Evolutionary conservation across 2,329 filamentous ascomycete species (phyloP), one percentile per base, ranked within the genome.

Genomic region (Waltergamsia citrina): DNA sequence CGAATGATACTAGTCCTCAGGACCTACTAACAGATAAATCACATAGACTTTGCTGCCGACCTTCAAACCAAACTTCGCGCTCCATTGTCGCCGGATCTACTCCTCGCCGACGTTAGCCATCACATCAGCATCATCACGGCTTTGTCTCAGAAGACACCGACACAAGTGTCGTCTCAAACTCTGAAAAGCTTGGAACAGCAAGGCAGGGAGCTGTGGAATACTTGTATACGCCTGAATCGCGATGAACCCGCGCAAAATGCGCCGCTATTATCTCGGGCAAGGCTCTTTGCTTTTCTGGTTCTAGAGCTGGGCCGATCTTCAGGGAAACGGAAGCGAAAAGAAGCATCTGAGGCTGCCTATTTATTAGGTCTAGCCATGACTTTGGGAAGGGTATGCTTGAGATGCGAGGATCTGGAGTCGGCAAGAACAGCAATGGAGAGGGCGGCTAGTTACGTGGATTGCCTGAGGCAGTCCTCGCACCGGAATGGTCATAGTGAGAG

Each of bases 311-410:
- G 44, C 4, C 71, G 37, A 47, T 55, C 37, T 39, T 39, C 49
- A 28, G 44, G 33, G 12, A 38, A 42, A 34, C 44, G 40, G 29
- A 47, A 39, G 16, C 45, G 46, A 29, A 45, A 48, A 15, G 45
- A 34, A 14, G 41, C 46, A 29, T 54, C 48, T 25, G 60, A 69
- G 39, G 48, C 67, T 12, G 51, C 75, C 20, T 72, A 81, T 36
- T 53, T 85, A 15, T 62, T 85, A 49, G 78, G 71, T 47, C 58
- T 85, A 43, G 78, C 78, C 9, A 59, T 93, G 37, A 84, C 79
- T 44, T 60, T 92, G 28, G 68, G 74, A 69, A 62, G 50, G 59
- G 44, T 48, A 25, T 53, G 49, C 38, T 46, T 53, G 67, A 71
- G 73, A n/a, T 57, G 62, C 4, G 51, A 58, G 4, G 68, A 83